These are phyloP conservation scores for Cordia subcordata DNA, from an alignment of 257 asterid species.

Conservation along the genomic window DNA sequence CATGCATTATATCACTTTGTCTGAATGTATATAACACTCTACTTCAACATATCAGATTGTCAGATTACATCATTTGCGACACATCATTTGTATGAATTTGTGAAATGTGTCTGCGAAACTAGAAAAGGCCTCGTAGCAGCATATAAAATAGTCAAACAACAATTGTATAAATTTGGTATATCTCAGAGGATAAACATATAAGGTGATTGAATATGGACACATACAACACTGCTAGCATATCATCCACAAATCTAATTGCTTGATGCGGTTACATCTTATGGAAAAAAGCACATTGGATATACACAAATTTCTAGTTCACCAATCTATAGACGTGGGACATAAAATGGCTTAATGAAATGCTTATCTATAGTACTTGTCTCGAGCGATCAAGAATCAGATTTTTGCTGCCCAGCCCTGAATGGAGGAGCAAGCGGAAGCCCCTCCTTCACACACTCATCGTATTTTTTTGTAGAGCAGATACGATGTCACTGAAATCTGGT, in stretches of 20 bases:
- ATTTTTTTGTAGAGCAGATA: conserved; percentile 59
- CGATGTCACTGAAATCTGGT: conserved; percentile 76
- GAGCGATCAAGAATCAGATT: conserved; percentile 64
- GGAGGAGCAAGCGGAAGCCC: conserved; percentile 73
- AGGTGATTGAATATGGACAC: background rate
- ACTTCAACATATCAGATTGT: too few species aligned
- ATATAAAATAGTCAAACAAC: too few species aligned
- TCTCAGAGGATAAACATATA: too few species aligned
- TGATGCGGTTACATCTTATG: background rate
- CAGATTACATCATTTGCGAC: too few species aligned
- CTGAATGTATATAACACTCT: too few species aligned
- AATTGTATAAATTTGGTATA: too few species aligned
- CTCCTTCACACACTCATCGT: conserved; percentile 75
- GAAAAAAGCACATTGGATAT: background rate
- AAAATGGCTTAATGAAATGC: background rate
- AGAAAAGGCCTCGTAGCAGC: too few species aligned
- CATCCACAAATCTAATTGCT: background rate
- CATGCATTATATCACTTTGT: too few species aligned
- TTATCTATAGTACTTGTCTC: conserved; percentile 8
- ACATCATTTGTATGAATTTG: too few species aligned
- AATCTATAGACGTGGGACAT: background rate
- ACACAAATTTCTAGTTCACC: background rate
- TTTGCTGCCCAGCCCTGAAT: conserved; percentile 47
- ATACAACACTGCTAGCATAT: background rate
- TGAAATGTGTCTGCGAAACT: too few species aligned